Evolutionary conservation across 2,329 filamentous ascomycete genomes (phyloP).

Genomic region (Colletotrichum simmondsii): DNA sequence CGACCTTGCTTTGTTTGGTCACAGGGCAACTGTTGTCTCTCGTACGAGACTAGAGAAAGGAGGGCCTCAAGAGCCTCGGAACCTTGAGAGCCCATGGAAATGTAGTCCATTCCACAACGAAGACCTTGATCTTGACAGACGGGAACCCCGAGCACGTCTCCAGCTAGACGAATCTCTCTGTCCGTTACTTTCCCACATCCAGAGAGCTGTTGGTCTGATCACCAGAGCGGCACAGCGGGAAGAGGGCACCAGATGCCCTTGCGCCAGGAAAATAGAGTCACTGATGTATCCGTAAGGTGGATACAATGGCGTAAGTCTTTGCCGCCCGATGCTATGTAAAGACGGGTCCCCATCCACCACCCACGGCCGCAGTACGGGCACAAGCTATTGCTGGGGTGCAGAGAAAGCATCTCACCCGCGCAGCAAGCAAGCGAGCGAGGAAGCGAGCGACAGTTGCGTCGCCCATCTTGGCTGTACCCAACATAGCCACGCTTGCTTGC

Average conservation of each 20-base stretch:
- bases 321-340: conserved; percentile 11
- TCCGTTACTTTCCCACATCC: background rate
- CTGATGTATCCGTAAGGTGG: conserved; percentile 3
- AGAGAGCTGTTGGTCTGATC: background rate
- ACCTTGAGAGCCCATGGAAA: background rate
- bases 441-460: background rate
- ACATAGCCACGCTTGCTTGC: conserved; percentile 32
- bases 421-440: background rate
- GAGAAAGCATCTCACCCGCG: background rate
- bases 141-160: background rate
- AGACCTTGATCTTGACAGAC: background rate
- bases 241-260: conserved; percentile 5
- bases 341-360: background rate
- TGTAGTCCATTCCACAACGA: background rate
- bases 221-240: background rate
- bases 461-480: conserved; percentile 20
- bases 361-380: background rate
- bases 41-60: background rate
- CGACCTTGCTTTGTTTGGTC: conserved; percentile 17
- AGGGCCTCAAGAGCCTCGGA: background rate
- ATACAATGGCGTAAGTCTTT: conserved; percentile 29
- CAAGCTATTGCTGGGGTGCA: background rate
- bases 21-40: conserved; percentile 6
- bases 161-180: background rate
- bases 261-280: conserved; percentile 24